Evolutionary conservation across 2,329 filamentous ascomycete species (phyloP).

Genomic region (Hyphodiscus sp.): DNA sequence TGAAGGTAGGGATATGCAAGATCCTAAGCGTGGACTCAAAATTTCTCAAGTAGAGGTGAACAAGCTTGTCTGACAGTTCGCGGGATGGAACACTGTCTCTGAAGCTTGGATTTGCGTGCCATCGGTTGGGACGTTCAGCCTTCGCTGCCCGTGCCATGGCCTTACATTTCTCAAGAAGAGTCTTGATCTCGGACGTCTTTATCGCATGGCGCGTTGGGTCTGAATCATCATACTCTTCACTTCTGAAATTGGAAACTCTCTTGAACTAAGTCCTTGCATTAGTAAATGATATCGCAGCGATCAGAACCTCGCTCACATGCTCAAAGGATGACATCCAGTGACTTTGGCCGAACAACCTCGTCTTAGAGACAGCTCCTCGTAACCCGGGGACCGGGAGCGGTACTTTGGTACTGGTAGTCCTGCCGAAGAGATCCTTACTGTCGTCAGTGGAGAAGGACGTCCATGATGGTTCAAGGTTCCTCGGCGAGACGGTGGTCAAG

Average conservation of each 20-base stretch:
- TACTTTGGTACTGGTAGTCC: neutral
- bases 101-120: constrained; percentile 1
- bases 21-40: constrained; percentile 38
- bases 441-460: neutral
- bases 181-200: neutral
- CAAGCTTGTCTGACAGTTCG: constrained; percentile 28
- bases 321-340: constrained; percentile 17
- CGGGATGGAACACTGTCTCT: constrained; percentile 3
- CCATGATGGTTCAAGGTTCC: neutral
- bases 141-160: neutral
- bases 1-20: constrained; percentile 39
- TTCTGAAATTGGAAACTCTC: neutral
- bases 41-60: constrained; percentile 34
- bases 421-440: neutral
- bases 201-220: neutral
- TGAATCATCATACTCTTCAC: neutral
- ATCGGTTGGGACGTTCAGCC: constrained; percentile 2
- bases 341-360: constrained; percentile 15
- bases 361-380: constrained; percentile 13
- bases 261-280: neutral
- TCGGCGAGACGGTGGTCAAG: neutral
- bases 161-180: constrained; percentile 2
- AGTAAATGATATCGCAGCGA: neutral
- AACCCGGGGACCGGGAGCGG: constrained; percentile 3
- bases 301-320: constrained; percentile 4